These are phyloP conservation scores for Boletales sp. DNA, from an alignment of 768 basidiomycete species.

Conservation along the genomic window DNA sequence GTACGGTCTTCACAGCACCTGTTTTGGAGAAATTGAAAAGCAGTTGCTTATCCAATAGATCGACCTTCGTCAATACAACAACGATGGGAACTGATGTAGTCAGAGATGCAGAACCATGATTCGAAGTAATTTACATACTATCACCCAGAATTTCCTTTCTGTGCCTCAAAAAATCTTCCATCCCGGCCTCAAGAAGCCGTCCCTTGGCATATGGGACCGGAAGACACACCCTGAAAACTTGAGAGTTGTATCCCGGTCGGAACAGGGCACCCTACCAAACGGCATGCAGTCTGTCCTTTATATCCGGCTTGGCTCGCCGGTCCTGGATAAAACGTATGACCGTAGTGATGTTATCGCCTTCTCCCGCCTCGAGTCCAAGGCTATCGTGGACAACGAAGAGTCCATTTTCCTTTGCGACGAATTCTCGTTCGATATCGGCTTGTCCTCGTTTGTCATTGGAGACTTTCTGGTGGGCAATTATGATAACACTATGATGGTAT, in stretches of 20 bases:
- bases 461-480: too few species aligned
- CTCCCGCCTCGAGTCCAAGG: too few species aligned
- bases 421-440: too few species aligned
- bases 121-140: background rate
- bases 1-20: background rate
- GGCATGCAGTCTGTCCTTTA: background rate
- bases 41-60: background rate
- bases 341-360: too few species aligned
- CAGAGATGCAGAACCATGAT: background rate
- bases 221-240: background rate
- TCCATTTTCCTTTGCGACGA: too few species aligned
- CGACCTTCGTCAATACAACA: constrained; percentile 1
- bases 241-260: background rate
- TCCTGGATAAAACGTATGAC: too few species aligned
- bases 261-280: background rate
- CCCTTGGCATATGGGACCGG: background rate
- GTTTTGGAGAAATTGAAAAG: background rate
- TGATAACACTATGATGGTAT: too few species aligned
- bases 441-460: too few species aligned
- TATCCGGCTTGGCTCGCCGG: too few species aligned
- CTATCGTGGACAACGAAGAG: too few species aligned
- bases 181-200: background rate
- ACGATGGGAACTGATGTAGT: background rate
- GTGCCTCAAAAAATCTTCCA: background rate
- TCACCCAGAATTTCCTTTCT: background rate